phyloP scores from a whole-genome alignment of 202 grass and related monocot genomes.

The Eragrostis tef region DNA sequence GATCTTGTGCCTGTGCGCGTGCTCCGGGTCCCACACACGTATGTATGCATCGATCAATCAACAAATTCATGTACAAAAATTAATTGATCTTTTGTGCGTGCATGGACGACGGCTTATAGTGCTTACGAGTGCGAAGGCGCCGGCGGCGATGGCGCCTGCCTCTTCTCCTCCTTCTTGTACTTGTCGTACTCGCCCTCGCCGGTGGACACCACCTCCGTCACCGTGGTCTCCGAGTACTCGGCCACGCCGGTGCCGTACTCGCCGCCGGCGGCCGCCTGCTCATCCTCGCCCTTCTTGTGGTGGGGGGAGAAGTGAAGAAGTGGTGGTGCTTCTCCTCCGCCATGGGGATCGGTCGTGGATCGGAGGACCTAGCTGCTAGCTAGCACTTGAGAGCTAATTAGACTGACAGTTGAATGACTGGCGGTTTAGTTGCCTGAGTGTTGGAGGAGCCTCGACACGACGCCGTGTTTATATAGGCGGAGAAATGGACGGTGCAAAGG shows the following conservation, averaged over 20 bases:
- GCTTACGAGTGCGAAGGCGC: conserved; percentile 63
- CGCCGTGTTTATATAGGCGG: background rate
- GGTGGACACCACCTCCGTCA: conserved; percentile 46
- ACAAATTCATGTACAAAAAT: background rate
- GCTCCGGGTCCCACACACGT: conserved; percentile 49
- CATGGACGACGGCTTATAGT: background rate
- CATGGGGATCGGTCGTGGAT: conserved; percentile 27
- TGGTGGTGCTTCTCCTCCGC: conserved; percentile 64
- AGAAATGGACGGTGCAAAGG: background rate
- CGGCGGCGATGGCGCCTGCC: conserved; percentile 49
- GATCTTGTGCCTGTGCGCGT: conserved; percentile 70
- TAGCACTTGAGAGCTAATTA: background rate
- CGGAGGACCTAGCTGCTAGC: no score
- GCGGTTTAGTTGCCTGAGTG: background rate
- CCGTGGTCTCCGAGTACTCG: conserved; percentile 52
- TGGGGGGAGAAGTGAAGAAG: conserved; percentile 43
- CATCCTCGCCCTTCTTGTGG: conserved; percentile 52
- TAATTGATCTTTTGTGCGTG: no score
- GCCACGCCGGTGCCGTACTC: conserved; percentile 19
- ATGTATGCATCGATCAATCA: background rate
- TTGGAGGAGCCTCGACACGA: background rate
- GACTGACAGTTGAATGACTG: conserved; percentile 6
- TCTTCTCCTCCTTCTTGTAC: conserved; percentile 72
- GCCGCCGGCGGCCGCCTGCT: background rate
- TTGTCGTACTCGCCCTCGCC: conserved; percentile 45